Conservation (phyloP, 2,329 filamentous ascomycete species). For the Venturia aucupariae region DNA sequence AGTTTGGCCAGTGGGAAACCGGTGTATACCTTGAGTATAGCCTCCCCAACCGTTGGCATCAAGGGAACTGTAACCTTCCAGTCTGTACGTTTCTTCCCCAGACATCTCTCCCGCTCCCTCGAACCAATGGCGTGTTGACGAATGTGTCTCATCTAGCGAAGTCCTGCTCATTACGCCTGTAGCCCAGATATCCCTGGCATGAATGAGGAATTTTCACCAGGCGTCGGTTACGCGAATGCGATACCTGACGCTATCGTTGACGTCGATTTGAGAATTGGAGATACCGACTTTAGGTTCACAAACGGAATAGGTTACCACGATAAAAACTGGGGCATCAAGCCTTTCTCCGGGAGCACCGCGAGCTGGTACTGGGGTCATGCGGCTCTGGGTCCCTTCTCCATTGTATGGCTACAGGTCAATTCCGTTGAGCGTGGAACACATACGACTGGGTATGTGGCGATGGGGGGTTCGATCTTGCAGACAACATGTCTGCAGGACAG, state of each 20-base stretch:
- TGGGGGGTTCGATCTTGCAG: not conserved
- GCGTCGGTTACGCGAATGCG: conserved; percentile 32
- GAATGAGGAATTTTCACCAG: conserved; percentile 22
- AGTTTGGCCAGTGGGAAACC: not conserved
- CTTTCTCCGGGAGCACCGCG: conserved; percentile 22
- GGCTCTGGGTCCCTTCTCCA: conserved; percentile 32
- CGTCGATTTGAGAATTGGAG: conserved; percentile 25
- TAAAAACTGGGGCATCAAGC: conserved; percentile 37
- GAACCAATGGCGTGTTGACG: not conserved
- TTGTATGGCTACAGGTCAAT: conserved; percentile 36
- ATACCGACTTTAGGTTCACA: conserved; percentile 24
- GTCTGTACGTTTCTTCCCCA: not conserved
- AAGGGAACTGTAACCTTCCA: not conserved
- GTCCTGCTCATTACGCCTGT: conserved; percentile 22
- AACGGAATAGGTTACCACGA: conserved; percentile 37
- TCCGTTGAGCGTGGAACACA: not conserved
- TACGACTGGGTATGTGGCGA: not conserved
- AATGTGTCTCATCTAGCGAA: not conserved
- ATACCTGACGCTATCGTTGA: conserved; percentile 27
- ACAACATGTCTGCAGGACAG: not conserved
- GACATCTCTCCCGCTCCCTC: not conserved
- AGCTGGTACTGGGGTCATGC: conserved; percentile 38
- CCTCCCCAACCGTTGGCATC: not conserved
- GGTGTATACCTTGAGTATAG: not conserved
- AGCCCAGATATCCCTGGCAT: conserved; percentile 17